Evolutionary conservation across 345 rosid species (phyloP).

Genomic region (Brassica rapa): DNA sequence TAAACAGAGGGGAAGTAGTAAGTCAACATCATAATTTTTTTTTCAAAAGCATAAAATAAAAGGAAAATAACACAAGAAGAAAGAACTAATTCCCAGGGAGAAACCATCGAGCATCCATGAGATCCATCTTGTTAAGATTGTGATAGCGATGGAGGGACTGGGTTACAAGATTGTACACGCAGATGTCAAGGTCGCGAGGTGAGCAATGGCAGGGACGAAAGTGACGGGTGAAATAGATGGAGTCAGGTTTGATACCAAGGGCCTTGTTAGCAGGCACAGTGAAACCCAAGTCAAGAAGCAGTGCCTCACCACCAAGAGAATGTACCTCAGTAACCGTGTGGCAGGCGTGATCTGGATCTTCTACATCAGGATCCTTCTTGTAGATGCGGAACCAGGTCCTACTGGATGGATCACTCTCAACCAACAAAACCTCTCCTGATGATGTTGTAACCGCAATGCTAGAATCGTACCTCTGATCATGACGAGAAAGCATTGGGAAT

Average conservation of each 20-base stretch:
- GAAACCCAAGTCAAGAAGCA: background rate
- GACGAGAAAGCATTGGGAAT: background rate
- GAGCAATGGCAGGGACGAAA: background rate
- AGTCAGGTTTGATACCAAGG: background rate
- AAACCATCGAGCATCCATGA: background rate
- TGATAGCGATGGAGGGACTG: background rate
- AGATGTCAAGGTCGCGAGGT: background rate
- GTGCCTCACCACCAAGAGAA: background rate
- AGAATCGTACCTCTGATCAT: background rate
- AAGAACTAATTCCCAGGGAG: background rate
- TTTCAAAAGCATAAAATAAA: no score
- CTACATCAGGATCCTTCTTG: background rate
- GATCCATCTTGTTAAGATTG: background rate
- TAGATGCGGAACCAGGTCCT: background rate
- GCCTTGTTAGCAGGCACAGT: background rate
- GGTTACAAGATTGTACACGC: background rate
- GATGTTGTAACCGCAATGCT: background rate
- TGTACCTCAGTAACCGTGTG: background rate
- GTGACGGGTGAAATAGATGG: background rate
- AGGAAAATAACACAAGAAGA: background rate
- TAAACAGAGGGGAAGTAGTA: no score
- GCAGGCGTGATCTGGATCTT: background rate
- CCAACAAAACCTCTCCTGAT: background rate
- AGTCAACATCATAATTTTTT: no score
- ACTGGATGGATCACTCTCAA: background rate